Base-by-base conservation (phyloP, 805 yeast species). In the Yarrowia bubula region DNA sequence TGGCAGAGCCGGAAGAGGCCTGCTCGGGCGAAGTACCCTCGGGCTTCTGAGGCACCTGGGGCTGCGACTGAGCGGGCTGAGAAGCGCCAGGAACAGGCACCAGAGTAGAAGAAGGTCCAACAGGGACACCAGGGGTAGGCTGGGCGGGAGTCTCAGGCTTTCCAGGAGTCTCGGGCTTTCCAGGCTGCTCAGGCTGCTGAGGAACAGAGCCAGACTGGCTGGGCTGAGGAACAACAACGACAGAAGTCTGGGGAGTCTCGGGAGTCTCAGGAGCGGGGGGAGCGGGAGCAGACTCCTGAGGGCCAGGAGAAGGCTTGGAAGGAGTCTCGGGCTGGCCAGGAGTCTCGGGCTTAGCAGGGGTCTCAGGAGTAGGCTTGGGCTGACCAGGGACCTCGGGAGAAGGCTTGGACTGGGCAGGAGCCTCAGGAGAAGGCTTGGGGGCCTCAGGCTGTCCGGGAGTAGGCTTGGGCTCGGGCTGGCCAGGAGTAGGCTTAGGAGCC, bases 1-100 rank as follows among this genome's bases (percentile, higher is more conserved):
- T 55, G 18, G 62, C 9, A n/a, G 58, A 51, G 42, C 58, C 58
- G 4, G 58, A 51, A 18, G 42, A 37, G 4, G 58, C 62, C 48
- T 55, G 62, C 8, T 9, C 62, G 46, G 62, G 62, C 1, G 38
- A 17, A 8, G 62, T 18, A 14, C 38, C 14, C 31, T 15, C 39
- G 17, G 62, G 48, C 17, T 13, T 5, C 48, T 55, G 62, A 13
- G 62, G 47, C 44, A 31, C 38, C 38, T 53, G 60, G 44, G 57
- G 42, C 7, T 39, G 47, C n/a, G 46, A 15, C 35, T 38, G 39
- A 33, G 41, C 41, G 1, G 55, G 62, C 48, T 55, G 18, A 14
- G 46, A 32, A 8, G 48, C 44, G 48, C 31, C 48, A 15, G 55
- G 55, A 17, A 13, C 38, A 17, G 58, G 58, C 1, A 51, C 44